Percentiles rank a stretch among this genome's conserved stretches.
Conservation (phyloP, 495 filamentous ascomycete genomes). For the Xylaria castorea region DNA sequence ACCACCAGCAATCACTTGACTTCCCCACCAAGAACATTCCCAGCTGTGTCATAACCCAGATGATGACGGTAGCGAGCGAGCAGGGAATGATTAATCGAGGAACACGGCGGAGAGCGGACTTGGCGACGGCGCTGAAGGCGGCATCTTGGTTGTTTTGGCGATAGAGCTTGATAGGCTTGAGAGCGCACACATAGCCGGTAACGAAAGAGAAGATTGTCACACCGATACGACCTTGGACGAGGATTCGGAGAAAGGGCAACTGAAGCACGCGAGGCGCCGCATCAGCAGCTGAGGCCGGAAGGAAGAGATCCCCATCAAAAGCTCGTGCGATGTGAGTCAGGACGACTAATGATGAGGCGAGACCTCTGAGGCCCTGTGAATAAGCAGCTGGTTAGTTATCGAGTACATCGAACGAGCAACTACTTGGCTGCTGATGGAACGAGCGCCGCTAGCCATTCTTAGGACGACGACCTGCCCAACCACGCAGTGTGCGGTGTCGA, state of each 20-base stretch:
- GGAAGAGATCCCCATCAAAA: conserved; percentile 65
- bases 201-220: conserved; percentile 72
- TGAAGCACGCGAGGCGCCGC: conserved; percentile 61
- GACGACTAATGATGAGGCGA: conserved; percentile 69
- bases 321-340: conserved; percentile 67
- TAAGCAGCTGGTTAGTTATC: not conserved
- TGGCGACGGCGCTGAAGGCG: conserved; percentile 62
- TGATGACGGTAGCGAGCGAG: conserved; percentile 62
- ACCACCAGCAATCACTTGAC: conserved; percentile 65
- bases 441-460: not conserved
- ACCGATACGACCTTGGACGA: conserved; percentile 68
- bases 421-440: not conserved
- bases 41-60: conserved; percentile 63
- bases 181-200: conserved; percentile 71
- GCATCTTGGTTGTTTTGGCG: conserved; percentile 60
- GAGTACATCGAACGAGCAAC: not conserved
- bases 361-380: conserved; percentile 65
- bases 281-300: conserved; percentile 56
- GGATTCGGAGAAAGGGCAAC: conserved; percentile 65
- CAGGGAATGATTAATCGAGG: conserved; percentile 68
- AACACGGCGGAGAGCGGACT: conserved; percentile 68
- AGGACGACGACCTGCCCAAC: not conserved
- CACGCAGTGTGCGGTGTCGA: not conserved
- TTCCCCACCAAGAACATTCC: conserved; percentile 65
- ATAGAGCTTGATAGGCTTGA: conserved; percentile 68